A percentile compares a stretch with the other conserved stretches of the same genome.
Conservation (phyloP, 108 stramenopile genomes). For the Nitzschia inconspicua region DNA sequence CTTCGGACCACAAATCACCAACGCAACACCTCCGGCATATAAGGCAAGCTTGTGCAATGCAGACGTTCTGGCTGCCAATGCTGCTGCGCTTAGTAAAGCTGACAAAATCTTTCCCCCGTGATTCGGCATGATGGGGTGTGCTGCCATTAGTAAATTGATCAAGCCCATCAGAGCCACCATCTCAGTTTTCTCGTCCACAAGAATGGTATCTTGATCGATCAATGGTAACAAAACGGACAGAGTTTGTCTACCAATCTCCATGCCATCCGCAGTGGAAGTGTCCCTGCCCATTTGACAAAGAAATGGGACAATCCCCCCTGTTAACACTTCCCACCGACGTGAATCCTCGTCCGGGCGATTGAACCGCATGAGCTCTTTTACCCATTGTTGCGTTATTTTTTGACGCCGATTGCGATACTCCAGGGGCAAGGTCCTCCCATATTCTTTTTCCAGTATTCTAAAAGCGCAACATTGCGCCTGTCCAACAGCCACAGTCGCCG, state of each 20-base stretch:
- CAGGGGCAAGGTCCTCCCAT: no score
- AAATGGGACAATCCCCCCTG: constrained; percentile 57
- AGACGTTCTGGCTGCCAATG: background rate
- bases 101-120: constrained; percentile 68
- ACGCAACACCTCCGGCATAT: constrained; percentile 37
- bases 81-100: constrained; percentile 34
- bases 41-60: constrained; percentile 19
- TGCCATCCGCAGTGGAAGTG: constrained; percentile 32
- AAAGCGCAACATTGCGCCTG: background rate
- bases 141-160: constrained; percentile 50
- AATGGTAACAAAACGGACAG: constrained; percentile 60
- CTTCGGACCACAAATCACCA: constrained; percentile 36
- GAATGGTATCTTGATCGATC: background rate
- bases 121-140: constrained; percentile 57
- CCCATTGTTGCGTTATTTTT: background rate
- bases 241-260: constrained; percentile 60
- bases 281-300: constrained; percentile 35
- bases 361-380: background rate
- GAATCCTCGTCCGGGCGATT: background rate
- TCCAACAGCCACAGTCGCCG: constrained; percentile 1
- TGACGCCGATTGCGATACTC: background rate
- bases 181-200: constrained; percentile 18
- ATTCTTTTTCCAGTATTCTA: no score
- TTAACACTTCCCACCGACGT: constrained; percentile 23
- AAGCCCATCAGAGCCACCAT: constrained; percentile 35